A percentile compares a stretch with the other conserved stretches of the same genome.
phyloP scores from a whole-genome alignment of 352 stramenopile genomes.

The Elongisporangium anandrum region DNA sequence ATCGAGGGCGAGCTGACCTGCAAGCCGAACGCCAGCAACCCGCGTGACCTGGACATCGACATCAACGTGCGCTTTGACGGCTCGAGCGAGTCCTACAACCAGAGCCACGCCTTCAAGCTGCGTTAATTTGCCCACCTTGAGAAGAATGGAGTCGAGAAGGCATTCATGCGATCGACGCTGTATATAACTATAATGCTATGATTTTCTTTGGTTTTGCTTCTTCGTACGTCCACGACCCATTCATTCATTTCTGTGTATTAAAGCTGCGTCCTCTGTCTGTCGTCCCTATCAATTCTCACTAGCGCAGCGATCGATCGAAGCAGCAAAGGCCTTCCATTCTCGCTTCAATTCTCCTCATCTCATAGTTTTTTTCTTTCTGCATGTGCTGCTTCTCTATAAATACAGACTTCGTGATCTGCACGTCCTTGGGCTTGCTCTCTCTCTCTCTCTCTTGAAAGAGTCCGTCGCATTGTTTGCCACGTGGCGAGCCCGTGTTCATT shows the following conservation, averaged over 20 bases:
- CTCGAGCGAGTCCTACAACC: conserved; percentile 54
- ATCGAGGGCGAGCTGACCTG: conserved; percentile 88
- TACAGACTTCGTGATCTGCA: conserved; percentile 36
- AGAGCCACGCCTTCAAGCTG: conserved; percentile 77
- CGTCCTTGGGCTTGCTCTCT: neutral
- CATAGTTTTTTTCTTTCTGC: conserved; percentile 7
- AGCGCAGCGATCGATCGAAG: neutral
- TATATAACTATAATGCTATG: neutral
- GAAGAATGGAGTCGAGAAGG: neutral
- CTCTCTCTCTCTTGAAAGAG: neutral
- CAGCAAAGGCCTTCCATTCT: conserved; percentile 10
- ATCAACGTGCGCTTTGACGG: conserved; percentile 80
- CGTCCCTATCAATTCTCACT: neutral
- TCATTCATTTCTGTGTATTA: neutral
- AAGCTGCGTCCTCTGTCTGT: neutral
- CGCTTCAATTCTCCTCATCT: conserved; percentile 5
- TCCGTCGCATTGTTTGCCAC: conserved; percentile 27
- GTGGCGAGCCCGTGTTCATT: conserved; percentile 18
- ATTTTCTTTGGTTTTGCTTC: neutral
- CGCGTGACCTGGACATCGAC: conserved; percentile 92
- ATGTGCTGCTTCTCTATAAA: conserved; percentile 54
- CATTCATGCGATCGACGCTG: neutral
- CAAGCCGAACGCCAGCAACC: conserved; percentile 90
- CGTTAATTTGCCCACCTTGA: conserved; percentile 34
- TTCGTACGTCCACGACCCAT: neutral